A percentile compares a stretch with the other conserved stretches of the same genome.
phyloP scores from a whole-genome alignment of 306 rosid species.

The Dryas drummondii region DNA sequence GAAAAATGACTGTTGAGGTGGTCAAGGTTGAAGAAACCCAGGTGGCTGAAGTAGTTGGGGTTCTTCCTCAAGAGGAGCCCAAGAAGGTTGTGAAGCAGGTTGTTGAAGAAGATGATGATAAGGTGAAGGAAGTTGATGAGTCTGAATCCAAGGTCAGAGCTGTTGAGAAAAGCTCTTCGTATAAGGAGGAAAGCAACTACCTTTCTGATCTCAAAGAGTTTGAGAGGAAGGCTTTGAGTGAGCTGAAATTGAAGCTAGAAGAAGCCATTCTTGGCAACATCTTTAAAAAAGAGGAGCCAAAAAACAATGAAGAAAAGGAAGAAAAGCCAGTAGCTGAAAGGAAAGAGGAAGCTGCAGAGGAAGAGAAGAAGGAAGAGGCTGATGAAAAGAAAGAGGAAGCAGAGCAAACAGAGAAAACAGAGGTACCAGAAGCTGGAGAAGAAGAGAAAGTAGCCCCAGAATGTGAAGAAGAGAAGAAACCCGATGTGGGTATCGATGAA shows the following conservation, averaged over 20 bases:
- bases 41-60: conserved; percentile 31
- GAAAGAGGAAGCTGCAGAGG: not conserved
- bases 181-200: conserved; percentile 46
- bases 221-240: conserved; percentile 38
- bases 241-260: conserved; percentile 31
- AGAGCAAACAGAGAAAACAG: conserved; percentile 15
- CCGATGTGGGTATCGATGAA: not conserved
- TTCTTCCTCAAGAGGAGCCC: conserved; percentile 7
- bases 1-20: conserved; percentile 47
- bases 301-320: conserved; percentile 10
- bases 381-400: not conserved
- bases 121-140: conserved; percentile 23
- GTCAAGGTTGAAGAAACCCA: conserved; percentile 37
- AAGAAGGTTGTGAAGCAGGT: conserved; percentile 14
- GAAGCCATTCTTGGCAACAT: conserved; percentile 39
- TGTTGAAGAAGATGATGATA: conserved; percentile 1
- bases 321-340: not conserved
- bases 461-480: not conserved
- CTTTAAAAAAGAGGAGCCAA: conserved; percentile 23
- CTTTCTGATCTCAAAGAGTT: conserved; percentile 43
- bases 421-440: not conserved
- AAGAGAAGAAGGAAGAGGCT: not conserved
- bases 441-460: conserved; percentile 9
- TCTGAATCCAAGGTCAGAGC: conserved; percentile 10
- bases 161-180: conserved; percentile 45